Percentiles rank a stretch among this genome's conserved stretches.
phyloP scores from a whole-genome alignment of 345 rosid species.

The Gossypium rotundifolium region DNA sequence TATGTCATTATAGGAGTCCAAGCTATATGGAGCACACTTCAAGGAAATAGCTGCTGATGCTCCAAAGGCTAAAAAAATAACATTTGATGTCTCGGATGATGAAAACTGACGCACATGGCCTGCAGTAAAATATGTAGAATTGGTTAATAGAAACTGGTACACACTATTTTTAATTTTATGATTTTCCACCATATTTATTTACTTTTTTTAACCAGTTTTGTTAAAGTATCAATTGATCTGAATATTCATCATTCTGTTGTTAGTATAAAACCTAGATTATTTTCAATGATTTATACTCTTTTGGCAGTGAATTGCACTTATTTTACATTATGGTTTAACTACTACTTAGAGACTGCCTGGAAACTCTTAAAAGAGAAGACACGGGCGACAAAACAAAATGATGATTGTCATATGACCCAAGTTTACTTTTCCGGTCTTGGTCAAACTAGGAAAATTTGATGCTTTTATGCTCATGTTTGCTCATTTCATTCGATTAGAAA shows the following conservation, averaged over 20 bases:
- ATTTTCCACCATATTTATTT: neutral
- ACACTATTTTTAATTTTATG: neutral
- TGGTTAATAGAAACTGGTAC: conserved; percentile 3
- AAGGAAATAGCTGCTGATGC: conserved; percentile 86
- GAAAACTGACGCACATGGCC: conserved; percentile 37
- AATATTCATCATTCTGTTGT: neutral
- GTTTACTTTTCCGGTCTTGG: no score
- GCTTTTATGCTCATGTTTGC: no score
- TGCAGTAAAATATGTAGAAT: neutral
- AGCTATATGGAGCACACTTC: conserved; percentile 92
- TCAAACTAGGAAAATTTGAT: no score
- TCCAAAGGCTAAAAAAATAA: conserved; percentile 76
- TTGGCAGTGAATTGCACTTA: neutral
- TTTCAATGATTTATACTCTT: neutral
- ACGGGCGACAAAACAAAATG: neutral
- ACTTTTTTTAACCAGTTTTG: neutral
- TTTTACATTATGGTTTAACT: neutral
- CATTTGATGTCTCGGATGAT: conserved; percentile 66
- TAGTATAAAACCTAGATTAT: neutral
- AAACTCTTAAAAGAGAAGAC: neutral
- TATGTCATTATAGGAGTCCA: conserved; percentile 56
- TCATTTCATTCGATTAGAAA: no score
- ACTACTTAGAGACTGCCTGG: neutral
- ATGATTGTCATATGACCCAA: no score
- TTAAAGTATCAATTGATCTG: neutral